Evolutionary conservation across 2,329 filamentous ascomycete species (phyloP), one percentile per base, ranked within the genome.

Genomic region (Xenosphaeropsis pyriputrescens): DNA sequence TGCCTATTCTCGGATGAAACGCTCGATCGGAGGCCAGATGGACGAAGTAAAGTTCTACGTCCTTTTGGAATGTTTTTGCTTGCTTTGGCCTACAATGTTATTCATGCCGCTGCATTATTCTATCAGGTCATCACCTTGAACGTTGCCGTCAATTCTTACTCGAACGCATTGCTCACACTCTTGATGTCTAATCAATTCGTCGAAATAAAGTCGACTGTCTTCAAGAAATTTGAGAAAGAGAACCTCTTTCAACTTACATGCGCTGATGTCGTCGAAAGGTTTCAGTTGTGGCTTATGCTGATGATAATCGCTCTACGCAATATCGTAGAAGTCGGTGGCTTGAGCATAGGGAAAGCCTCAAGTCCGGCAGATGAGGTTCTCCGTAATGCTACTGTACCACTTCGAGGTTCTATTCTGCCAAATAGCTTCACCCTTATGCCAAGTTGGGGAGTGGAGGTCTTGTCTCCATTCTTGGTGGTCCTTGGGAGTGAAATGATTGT

Each of bases 141-240:
- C 45, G 93, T 98, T 3, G 91, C 91, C 1, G 89, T 98, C 49
- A 98, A 98, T 58, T 95, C 89, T 0, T 98, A 98, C 58, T 95
- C 88, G 0, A 98, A 98, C 53, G 89, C 91, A 0, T 66, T 98
- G 4, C 68, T 98, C 26, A 95, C 91, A 0, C 71, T 98, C 1
- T 67, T 98, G 2, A 75, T 98, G 55, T 95, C 88, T 6, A 98
- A 96, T 53, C 93, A 98, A 54, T 98, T 98, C 51, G 91, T 98
- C 32, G 91, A 98, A 61, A 94, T 98, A 66, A 98, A 98, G 55
- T 85, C 85, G 43, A 93, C 88, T 0, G 93, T 98, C 1, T 98
- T 98, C 67, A 96, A 98, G 63, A 91, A 89, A 43, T 93, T 96
- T 45, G 91, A 98, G 51, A 96, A 95, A 57, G 91, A 98, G 54